Base-by-base conservation (phyloP, 1,284 basidiomycete species). In the Ustilago trichophora region DNA sequence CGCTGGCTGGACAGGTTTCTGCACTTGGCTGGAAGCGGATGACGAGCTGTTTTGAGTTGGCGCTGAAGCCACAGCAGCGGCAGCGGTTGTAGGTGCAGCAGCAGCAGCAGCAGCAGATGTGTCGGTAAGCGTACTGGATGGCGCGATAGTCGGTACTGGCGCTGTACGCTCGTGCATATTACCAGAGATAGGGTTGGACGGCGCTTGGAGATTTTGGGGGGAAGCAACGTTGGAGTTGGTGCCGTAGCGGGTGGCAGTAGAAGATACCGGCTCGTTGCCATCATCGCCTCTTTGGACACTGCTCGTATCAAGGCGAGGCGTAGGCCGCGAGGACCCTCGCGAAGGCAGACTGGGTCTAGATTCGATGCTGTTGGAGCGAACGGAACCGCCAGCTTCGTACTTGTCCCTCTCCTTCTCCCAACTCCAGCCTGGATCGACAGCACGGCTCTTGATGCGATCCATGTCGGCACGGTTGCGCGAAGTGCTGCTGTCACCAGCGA, bases 351-450 rank as follows among this genome's bases (percentile, higher is more conserved):
- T 59, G 10, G 67, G 67, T 12, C 55, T 36, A 11, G 65, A 62
- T 22, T 63, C 58, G 33, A 49, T 29, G 41, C 65, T 59, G 48
- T 58, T 58, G 55, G 65, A 63, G n/a, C 59, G 53, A 32, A 51
- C 15, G 11, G 67, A 51, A 26, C 44, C 53, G 22, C 24, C 31
- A 16, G 46, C 19, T 32, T 70, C 67, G 46, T 65, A 40, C 37
- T 60, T 59, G 49, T 64, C 67, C 26, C 49, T 43, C 37, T 70
- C 67, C 49, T 50, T 52, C 19, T 70, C 67, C 67, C 67, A 70
- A 45, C 60, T 70, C 67, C 67, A 70, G 3, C 67, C 67, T 35
- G 67, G 67, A 53, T 70, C 67, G 24, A 70, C 67, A 3, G 67
- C 67, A 16, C 67, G 56, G 24, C 67, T 70, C 45, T 70, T 70